A percentile compares a stretch with the other conserved stretches of the same genome.
Conservation (phyloP, 345 rosid species). For the Eucalyptus sp. region DNA sequence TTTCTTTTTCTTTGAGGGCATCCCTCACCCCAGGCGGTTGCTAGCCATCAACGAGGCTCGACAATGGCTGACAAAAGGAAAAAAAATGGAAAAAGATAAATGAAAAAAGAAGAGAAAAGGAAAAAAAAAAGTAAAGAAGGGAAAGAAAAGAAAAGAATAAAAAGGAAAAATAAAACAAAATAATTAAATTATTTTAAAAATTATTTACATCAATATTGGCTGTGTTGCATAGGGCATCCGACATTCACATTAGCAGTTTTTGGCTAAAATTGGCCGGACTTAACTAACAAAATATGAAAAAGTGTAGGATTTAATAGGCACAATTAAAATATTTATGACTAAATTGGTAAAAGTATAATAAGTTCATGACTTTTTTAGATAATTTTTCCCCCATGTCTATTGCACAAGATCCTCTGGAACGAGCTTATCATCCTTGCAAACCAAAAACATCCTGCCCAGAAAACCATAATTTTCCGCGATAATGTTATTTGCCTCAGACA, state of each 20-base stretch:
- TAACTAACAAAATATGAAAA: not conserved
- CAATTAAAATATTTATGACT: too few species aligned
- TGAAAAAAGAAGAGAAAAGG: too few species aligned
- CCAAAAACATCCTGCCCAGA: not conserved
- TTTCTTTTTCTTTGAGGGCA: not conserved
- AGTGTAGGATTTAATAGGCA: not conserved
- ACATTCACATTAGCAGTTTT: too few species aligned
- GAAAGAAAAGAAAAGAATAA: too few species aligned
- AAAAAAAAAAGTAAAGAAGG: not conserved
- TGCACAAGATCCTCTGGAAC: not conserved
- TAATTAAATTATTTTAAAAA: too few species aligned
- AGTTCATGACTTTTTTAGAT: not conserved
- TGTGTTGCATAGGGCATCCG: rapidly evolving
- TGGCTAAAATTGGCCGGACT: rapidly evolving
- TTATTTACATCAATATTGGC: too few species aligned
- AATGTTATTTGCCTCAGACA: not conserved
- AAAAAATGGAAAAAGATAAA: too few species aligned
- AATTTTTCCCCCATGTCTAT: not conserved
- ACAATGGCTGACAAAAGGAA: not conserved
- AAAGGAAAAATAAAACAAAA: too few species aligned
- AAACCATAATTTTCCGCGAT: not conserved
- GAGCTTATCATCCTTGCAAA: not conserved
- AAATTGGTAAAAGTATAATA: too few species aligned
- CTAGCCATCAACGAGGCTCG: not conserved
- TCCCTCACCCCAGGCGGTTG: not conserved